These are phyloP conservation scores for Fusarium illudens DNA, from an alignment of 2,329 filamentous ascomycete species.

Conservation along the genomic window DNA sequence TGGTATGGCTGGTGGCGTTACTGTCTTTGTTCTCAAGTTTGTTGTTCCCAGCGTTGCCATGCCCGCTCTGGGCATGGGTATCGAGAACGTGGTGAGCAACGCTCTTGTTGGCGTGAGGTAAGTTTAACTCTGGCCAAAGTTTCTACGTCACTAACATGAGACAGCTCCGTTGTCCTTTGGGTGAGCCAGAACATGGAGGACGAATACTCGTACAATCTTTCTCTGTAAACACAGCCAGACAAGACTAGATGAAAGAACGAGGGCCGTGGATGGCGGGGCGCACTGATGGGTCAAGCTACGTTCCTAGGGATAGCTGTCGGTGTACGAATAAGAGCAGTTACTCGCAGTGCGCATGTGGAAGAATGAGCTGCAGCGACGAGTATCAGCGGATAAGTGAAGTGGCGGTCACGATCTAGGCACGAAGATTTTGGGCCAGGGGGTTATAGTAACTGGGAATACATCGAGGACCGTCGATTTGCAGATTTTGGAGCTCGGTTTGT, in stretches of 20 bases:
- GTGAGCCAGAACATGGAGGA: constrained; percentile 78
- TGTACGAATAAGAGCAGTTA: constrained; percentile 31
- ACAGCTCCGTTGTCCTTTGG: constrained; percentile 71
- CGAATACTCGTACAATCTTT: constrained; percentile 74
- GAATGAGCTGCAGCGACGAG: constrained; percentile 5
- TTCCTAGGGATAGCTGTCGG: background rate
- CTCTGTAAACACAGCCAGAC: constrained; percentile 54
- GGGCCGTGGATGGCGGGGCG: constrained; percentile 3
- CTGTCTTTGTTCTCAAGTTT: constrained; percentile 72
- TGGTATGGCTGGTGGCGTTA: constrained; percentile 75
- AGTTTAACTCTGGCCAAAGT: constrained; percentile 33
- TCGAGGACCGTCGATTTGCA: constrained; percentile 3
- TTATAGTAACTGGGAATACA: background rate
- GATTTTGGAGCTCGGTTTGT: constrained; percentile 9
- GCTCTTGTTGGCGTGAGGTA: constrained; percentile 68
- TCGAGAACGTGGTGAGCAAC: constrained; percentile 73
- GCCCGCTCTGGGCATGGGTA: constrained; percentile 70
- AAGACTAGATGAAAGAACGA: constrained; percentile 3
- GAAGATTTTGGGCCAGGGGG: background rate
- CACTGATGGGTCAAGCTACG: constrained; percentile 7
- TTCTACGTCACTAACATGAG: constrained; percentile 20
- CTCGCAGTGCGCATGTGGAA: constrained; percentile 2
- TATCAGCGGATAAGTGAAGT: background rate
- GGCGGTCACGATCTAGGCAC: background rate
- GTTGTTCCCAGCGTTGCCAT: constrained; percentile 64